Conservation (phyloP, 495 filamentous ascomycete genomes). For the Sabuloglossum arenarium region DNA sequence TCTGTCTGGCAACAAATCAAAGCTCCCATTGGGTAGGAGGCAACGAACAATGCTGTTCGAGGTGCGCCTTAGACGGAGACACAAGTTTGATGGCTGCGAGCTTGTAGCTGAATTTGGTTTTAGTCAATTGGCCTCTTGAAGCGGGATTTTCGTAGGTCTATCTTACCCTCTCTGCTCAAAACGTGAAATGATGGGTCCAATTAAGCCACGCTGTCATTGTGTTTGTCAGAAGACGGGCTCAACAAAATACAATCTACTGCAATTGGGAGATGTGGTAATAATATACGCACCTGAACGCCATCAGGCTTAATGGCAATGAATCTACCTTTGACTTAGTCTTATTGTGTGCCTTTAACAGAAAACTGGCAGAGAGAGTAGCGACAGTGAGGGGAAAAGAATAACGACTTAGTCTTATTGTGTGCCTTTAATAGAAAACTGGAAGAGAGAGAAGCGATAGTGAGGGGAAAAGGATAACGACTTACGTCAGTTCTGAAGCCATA, state of each 20-base stretch:
- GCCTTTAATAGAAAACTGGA: no score
- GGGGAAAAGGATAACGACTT: constrained; percentile 19
- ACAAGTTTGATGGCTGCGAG: constrained; percentile 91
- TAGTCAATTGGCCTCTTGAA: not conserved
- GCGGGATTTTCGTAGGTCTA: not conserved
- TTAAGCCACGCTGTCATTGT: constrained; percentile 59
- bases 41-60: constrained; percentile 74
- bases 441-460: not conserved
- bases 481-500: constrained; percentile 91
- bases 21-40: not conserved
- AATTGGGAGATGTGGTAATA: constrained; percentile 4
- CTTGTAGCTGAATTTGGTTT: constrained; percentile 54
- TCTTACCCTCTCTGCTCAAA: constrained; percentile 85
- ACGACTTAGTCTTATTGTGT: no score
- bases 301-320: constrained; percentile 99
- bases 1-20: not conserved
- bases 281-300: constrained; percentile 72
- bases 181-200: constrained; percentile 89
- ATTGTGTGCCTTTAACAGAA: no score
- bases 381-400: constrained; percentile 9
- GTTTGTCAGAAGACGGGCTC: constrained; percentile 11
- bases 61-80: constrained; percentile 71
- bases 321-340: constrained; percentile 24
- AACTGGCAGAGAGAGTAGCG: not conserved
- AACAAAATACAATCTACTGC: not conserved